phyloP scores from a whole-genome alignment of 805 yeast species.

The Metschnikowia amazonensis region DNA sequence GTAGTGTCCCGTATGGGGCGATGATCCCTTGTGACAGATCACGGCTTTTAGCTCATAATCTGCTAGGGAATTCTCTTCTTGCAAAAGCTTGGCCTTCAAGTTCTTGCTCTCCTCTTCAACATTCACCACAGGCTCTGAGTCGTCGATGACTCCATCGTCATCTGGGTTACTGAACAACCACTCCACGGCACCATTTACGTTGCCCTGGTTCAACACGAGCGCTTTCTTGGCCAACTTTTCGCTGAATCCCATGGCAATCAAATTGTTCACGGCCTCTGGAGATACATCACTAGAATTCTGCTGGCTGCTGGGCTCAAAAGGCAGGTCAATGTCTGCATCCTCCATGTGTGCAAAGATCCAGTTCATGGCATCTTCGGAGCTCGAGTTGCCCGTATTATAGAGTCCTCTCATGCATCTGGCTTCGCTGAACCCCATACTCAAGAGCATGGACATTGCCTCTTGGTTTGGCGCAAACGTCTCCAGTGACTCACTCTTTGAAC shows the following conservation, averaged over 20 bases:
- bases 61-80: slow-evolving; percentile 14
- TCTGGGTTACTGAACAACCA: slow-evolving; percentile 87
- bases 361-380: slow-evolving; percentile 74
- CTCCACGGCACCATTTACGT: slow-evolving; percentile 76
- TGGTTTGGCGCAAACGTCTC: slow-evolving; percentile 50
- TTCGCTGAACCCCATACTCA: slow-evolving; percentile 85
- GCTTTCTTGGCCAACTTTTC: slow-evolving; percentile 69
- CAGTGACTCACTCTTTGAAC: slow-evolving; percentile 15
- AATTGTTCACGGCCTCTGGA: slow-evolving; percentile 41
- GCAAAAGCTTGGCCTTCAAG: slow-evolving; percentile 15
- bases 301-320: slow-evolving; percentile 33
- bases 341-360: slow-evolving; percentile 91
- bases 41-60: slow-evolving; percentile 56
- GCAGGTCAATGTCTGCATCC: slow-evolving; percentile 70
- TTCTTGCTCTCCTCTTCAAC: slow-evolving; percentile 21
- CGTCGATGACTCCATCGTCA: slow-evolving; percentile 60
- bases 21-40: slow-evolving; percentile 84
- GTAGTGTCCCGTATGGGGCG: slow-evolving; percentile 90
- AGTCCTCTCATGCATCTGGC: slow-evolving; percentile 64
- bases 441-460: slow-evolving; percentile 50
- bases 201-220: slow-evolving; percentile 51
- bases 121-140: slow-evolving; percentile 26
- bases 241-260: slow-evolving; percentile 77
- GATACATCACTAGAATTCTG: slow-evolving; percentile 18
- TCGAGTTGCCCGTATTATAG: slow-evolving; percentile 62